Base-by-base conservation (phyloP, 306 rosid species). In the Pyrus pyrifolia region DNA sequence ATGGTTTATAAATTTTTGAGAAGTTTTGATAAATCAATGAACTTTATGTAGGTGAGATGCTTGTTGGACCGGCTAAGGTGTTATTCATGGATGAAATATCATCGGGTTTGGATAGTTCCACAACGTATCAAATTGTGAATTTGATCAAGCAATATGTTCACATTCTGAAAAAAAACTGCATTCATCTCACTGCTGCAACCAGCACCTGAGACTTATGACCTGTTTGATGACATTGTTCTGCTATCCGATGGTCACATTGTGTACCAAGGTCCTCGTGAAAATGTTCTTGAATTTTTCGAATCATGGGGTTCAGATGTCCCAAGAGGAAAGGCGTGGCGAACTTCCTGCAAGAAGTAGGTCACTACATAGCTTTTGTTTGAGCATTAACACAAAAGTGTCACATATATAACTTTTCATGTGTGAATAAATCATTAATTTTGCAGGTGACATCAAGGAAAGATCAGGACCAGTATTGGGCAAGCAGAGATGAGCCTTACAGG, bases 41-140 rank as follows among this genome's bases (percentile, higher is more conserved):
- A 5, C 5, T 33, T 0, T 33, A 33, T 1, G 35, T 33, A 33
- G 35, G 6, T 33, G 6, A 33, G 74, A 86, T 84, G 79, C 73
- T 86, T 42, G 85, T 83, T 81, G 88, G 87, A 68, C 83, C 90
- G 14, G 76, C 88, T 35, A 86, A 79, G 0, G 86, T 76, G 25
- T 74, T 86, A 62, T 81, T 86, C 78, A 86, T 86, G 90, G 87
- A 86, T 18, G 88, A 86, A 66, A 86, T 86, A 67, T 86, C 88
- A n/a, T 79, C 86, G n/a, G 90, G 90, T 46, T 71, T 86, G 60
- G 86, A 86, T 70, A 86, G 86, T 65, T 79, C 90, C 0, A 86
- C 87, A 27, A 83, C 90, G n/a, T 86, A 72, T 72, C 87, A 84
- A 73, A 84, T 86, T 22, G 86, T 86, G 78, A 83, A 86, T 64